These are phyloP conservation scores for Boletus vermiculosoides DNA, from an alignment of 768 basidiomycete species.

Conservation along the genomic window DNA sequence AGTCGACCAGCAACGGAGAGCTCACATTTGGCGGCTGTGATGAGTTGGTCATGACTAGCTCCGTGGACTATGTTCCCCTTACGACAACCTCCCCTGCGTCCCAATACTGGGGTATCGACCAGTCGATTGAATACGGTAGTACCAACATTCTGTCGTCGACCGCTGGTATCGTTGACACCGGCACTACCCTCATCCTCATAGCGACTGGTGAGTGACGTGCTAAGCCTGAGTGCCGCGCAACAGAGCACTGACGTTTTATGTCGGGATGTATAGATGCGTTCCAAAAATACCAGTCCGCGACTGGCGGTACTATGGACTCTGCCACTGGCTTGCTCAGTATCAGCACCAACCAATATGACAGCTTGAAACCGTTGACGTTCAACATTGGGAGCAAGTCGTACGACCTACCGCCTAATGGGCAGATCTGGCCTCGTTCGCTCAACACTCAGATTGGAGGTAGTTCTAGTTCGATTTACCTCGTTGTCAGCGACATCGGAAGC, in stretches of 20 bases:
- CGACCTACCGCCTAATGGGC: conserved; percentile 25
- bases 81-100: conserved; percentile 28
- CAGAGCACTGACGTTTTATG: not conserved
- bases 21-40: conserved; percentile 31
- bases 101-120: conserved; percentile 21
- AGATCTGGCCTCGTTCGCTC: conserved; percentile 37
- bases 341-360: conserved; percentile 19
- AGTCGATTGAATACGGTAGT: not conserved
- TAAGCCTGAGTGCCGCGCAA: not conserved
- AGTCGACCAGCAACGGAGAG: conserved; percentile 15
- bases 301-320: conserved; percentile 26
- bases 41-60: not conserved
- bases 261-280: conserved; percentile 20
- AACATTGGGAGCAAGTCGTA: conserved; percentile 15
- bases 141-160: not conserved
- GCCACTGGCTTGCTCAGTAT: conserved; percentile 27
- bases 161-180: conserved; percentile 26
- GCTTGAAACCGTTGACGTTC: conserved; percentile 26
- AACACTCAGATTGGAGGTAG: conserved; percentile 31
- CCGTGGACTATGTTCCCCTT: conserved; percentile 22
- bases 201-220: conserved; percentile 18
- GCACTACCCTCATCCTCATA: conserved; percentile 28
- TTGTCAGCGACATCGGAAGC: conserved; percentile 22
- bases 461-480: conserved; percentile 26
- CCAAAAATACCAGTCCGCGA: conserved; percentile 17